Evolutionary conservation across 371 early-diverging fungal species (phyloP), one percentile per base, ranked within the genome.

Genomic region (Ordospora colligata): DNA sequence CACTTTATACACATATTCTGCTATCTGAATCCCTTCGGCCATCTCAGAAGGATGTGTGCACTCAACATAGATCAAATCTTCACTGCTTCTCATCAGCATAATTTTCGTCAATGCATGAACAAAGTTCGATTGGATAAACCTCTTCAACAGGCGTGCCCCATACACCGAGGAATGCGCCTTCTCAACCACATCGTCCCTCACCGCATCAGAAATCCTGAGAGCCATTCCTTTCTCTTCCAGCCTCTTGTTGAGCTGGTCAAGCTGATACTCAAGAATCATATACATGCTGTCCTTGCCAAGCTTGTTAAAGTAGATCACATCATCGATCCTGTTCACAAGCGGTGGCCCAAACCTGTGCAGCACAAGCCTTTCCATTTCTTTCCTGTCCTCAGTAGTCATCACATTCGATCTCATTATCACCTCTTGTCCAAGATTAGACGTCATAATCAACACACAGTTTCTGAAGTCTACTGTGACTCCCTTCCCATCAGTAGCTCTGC

Each of bases 291-390:
- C 81, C 76, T 87, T 87, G 6, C 87, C 81, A 10, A 92, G 85
- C 21, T 88, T 85, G 53, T 88, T 85, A 85, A 92, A 92, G 58
- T 90, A 80, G n/a, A 90, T 86, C 63, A 91, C 87, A 70, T 89
- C 89, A 69, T 91, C 91, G 42, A 92, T 88, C 9, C 92, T 86
- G 83, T 92, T 92, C 22, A 92, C 84, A 69, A 92, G 85, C 80
- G 92, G 91, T 11, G 91, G 91, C 49, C 90, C 88, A 82, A 93
- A 93, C 72, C 90, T 89, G 11, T 87, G 85, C 21, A 90, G 88
- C 46, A 90, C 87, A 58, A 87, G 86, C 7, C 66, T 51, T 87
- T 90, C 87, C 70, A 90, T 87, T 7, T 71, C 69, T 7, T 77
- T 79, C 70, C 83, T 82, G 25, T 87, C 85, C 12, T 78, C 71